These are phyloP conservation scores for Ophiostoma australiae DNA, from an alignment of 2,329 filamentous ascomycete species.

Conservation along the genomic window DNA sequence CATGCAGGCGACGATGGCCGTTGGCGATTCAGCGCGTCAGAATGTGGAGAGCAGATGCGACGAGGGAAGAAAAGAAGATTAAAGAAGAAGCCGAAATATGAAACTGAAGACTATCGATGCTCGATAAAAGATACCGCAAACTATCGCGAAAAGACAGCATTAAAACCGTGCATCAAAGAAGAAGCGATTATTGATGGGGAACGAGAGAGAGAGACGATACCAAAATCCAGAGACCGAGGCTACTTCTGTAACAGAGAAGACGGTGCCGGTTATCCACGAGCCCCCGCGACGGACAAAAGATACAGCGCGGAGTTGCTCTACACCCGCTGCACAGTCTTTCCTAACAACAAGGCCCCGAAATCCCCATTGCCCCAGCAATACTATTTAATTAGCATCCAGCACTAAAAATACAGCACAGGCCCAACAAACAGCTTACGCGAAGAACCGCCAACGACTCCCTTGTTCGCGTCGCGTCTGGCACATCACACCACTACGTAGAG, in stretches of 20 bases:
- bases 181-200: background rate
- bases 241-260: background rate
- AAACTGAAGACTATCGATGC: background rate
- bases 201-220: background rate
- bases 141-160: background rate
- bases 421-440: conserved; percentile 5
- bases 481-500: background rate
- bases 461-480: conserved; percentile 13
- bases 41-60: background rate
- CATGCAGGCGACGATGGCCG: background rate
- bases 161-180: conserved; percentile 13
- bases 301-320: background rate
- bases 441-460: conserved; percentile 8
- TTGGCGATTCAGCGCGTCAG: conserved; percentile 12
- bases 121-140: background rate
- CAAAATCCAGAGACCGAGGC: background rate
- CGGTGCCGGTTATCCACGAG: background rate
- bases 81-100: background rate
- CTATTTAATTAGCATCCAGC: background rate
- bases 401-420: background rate
- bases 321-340: background rate
- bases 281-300: background rate
- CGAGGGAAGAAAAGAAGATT: background rate
- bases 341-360: background rate
- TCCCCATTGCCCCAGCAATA: background rate